These are phyloP conservation scores for Dunaliella primolecta DNA, from an alignment of 139 green algal species.

Conservation along the genomic window DNA sequence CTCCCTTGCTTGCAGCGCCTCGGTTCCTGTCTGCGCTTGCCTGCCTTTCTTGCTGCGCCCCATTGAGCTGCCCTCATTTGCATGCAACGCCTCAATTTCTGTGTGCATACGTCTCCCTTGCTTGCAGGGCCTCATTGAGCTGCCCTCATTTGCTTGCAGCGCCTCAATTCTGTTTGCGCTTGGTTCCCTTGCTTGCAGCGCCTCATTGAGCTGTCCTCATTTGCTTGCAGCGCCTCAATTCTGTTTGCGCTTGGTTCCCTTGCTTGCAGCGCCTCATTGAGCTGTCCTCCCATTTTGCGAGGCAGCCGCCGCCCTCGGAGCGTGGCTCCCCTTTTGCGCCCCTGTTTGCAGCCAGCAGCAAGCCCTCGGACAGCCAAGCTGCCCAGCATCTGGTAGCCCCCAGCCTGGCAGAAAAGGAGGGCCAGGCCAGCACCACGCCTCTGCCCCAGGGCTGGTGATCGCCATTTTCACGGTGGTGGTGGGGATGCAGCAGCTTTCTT, in stretches of 20 bases:
- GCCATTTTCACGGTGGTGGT: background rate
- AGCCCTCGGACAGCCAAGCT: background rate
- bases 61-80: background rate
- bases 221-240: too few relatives aligned
- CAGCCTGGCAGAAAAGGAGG: background rate
- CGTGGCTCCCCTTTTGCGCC: slow-evolving; percentile 18
- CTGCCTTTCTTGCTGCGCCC: too few relatives aligned
- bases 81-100: background rate
- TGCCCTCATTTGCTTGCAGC: background rate
- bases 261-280: slow-evolving; percentile 17
- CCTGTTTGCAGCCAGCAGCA: slow-evolving; percentile 13
- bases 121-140: background rate
- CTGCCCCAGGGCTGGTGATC: background rate
- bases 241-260: too few relatives aligned
- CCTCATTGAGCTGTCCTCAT: slow-evolving; percentile 13
- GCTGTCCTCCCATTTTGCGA: slow-evolving; percentile 11
- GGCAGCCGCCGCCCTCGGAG: background rate
- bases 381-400: background rate
- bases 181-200: slow-evolving; percentile 3
- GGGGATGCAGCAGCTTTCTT: too few relatives aligned
- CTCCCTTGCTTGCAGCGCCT: too few relatives aligned
- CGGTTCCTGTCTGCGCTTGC: too few relatives aligned
- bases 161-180: background rate
- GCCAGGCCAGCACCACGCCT: background rate
- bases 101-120: background rate